Percentiles rank a stretch among this genome's conserved stretches.
Evolutionary conservation across 208 protist genomes (phyloP).

Genomic region (Leishmania mexicana): DNA sequence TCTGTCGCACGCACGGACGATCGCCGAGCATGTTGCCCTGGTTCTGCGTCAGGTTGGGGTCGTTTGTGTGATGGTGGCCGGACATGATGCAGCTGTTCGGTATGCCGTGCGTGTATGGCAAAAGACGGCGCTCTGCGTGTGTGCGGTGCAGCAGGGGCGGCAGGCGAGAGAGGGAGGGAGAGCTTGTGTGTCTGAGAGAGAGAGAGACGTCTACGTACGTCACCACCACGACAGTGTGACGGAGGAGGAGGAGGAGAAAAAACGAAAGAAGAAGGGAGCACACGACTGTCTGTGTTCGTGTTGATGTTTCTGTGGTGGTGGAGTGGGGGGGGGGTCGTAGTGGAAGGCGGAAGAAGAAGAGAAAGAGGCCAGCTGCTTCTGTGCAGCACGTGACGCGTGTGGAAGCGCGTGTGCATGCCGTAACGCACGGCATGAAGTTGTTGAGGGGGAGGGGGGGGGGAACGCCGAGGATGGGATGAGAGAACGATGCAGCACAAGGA

Average conservation of each 20-base stretch:
- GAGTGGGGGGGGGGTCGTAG: neutral
- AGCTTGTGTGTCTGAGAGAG: too few relatives aligned
- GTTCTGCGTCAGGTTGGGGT: constrained; percentile 79
- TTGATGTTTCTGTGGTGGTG: neutral
- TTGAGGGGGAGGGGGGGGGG: neutral
- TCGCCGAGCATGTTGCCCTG: constrained; percentile 88
- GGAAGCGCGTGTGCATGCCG: too few relatives aligned
- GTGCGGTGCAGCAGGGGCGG: neutral
- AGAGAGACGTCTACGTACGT: neutral
- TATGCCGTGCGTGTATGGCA: neutral
- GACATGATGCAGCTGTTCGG: constrained; percentile 32
- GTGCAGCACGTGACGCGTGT: neutral
- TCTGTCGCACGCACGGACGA: constrained; percentile 90
- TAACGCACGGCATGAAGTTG: neutral
- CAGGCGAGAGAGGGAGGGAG: neutral
- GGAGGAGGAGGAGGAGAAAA: neutral
- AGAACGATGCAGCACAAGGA: neutral
- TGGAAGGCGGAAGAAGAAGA: neutral
- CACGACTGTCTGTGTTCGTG: neutral
- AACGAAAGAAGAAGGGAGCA: neutral
- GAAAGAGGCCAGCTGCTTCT: neutral
- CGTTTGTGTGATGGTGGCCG: constrained; percentile 65
- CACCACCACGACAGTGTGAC: neutral
- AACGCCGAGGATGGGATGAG: neutral
- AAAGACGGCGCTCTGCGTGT: neutral